phyloP scores from a whole-genome alignment of 805 yeast species.

The Candida insectalens region DNA sequence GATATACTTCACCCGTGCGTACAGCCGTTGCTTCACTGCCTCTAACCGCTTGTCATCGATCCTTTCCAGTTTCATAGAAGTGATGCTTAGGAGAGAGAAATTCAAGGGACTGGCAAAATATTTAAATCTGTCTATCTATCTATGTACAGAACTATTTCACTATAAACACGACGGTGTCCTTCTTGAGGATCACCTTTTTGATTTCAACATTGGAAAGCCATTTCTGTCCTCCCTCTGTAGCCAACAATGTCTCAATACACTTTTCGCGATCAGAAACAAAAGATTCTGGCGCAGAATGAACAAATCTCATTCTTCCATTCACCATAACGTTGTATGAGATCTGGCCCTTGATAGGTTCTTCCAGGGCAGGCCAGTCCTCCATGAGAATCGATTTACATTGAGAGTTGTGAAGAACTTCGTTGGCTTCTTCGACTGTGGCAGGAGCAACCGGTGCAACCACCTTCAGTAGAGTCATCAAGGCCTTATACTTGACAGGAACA shows the following conservation, averaged over 20 bases:
- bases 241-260: slow-evolving; percentile 27
- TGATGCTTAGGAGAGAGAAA: no score
- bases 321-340: slow-evolving; percentile 51
- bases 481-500: slow-evolving; percentile 33
- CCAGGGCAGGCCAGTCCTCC: slow-evolving; percentile 56
- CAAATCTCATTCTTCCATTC: slow-evolving; percentile 61
- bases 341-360: slow-evolving; percentile 26
- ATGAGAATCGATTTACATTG: slow-evolving; percentile 35
- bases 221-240: slow-evolving; percentile 28
- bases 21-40: not conserved
- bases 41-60: no score
- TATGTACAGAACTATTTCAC: slow-evolving; percentile 4
- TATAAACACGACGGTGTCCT: slow-evolving; percentile 17
- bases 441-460: slow-evolving; percentile 78
- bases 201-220: slow-evolving; percentile 33
- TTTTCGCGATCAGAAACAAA: slow-evolving; percentile 27
- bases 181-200: slow-evolving; percentile 46
- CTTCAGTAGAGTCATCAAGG: slow-evolving; percentile 33
- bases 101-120: no score
- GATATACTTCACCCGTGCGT: slow-evolving; percentile 10
- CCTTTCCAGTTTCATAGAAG: no score
- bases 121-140: no score
- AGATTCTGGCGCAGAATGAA: slow-evolving; percentile 22
- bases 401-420: slow-evolving; percentile 38
- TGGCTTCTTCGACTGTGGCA: slow-evolving; percentile 70